Base-by-base conservation (phyloP, 2,329 filamentous ascomycete species). In the Botryosphaeria dothidea region DNA sequence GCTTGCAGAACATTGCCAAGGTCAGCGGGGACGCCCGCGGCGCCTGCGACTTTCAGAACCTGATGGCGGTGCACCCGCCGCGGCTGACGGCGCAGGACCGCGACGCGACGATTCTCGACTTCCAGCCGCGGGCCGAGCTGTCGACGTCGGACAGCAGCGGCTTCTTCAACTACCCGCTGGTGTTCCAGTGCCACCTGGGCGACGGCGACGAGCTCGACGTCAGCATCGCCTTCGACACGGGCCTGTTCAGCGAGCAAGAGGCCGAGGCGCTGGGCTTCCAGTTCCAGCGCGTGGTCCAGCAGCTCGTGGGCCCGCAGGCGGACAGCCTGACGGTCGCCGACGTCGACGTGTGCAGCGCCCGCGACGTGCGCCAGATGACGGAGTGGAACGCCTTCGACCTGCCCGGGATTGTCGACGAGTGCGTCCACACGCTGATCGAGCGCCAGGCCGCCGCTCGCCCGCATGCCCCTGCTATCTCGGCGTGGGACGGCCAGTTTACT, bases 21-120 rank as follows among this genome's bases (percentile, higher is more conserved):
- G 64, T 71, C 11, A 85, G 82, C 69, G 75, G 78, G 1, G 83
- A 85, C 65, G 81, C 83, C 4, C 77, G 81, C 5, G 77, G 84
- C 65, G 84, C 84, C 1, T 85, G 83, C 67, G 82, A 85, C 67
- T 75, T 85, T 36, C 78, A 79, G 1, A 84, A 81, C 0, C 81
- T 82, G 4, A 70, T 86, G 2, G 82, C 86, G 0, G 78, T 86
- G 23, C 83, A 86, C 41, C 68, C 70, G 2, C 69, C 51, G 49
- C 38, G 36, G 31, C 29, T 31, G 48, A 25, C 48, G 25, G 25
- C 27, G 25, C 48, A 51, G 48, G 43, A 48, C 38, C 38, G 38
- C 38, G 38, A 41, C 38, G 38, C 38, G 3, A 41, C 38, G 2
- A 41, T 41, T n/a, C 38, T 41, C 17, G 38, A 41, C 38, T 41